A percentile compares a stretch with the other conserved stretches of the same genome.
Conservation (phyloP, 169 alveolate species). For the Plasmodium billcollinsi region DNA sequence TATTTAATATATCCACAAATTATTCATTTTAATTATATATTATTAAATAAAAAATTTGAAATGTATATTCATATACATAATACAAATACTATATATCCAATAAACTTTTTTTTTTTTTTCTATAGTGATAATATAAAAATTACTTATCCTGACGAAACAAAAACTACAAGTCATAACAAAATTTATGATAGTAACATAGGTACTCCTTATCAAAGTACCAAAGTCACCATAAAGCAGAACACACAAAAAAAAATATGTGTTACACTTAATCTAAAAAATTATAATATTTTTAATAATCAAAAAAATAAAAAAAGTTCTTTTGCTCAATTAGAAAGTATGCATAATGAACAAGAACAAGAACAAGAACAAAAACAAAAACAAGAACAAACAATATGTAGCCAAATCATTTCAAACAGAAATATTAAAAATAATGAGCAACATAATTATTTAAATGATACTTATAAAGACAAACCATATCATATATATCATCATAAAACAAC, state of each 20-base stretch:
- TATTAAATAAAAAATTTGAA: conserved; percentile 13
- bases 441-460: not conserved
- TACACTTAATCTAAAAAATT: not conserved
- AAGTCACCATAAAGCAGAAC: not conserved
- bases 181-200: too few relatives aligned
- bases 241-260: not conserved
- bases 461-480: not conserved
- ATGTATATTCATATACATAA: conserved; percentile 17
- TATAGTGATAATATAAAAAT: conserved; percentile 27
- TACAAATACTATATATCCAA: conserved; percentile 8
- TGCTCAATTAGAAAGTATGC: too few relatives aligned
- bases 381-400: too few relatives aligned
- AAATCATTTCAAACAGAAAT: too few relatives aligned
- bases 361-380: too few relatives aligned
- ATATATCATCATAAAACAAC: not conserved
- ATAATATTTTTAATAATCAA: not conserved
- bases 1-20: conserved; percentile 19
- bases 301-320: not conserved
- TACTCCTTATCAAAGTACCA: too few relatives aligned
- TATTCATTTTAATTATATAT: conserved; percentile 25
- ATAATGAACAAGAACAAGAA: too few relatives aligned
- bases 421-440: too few relatives aligned
- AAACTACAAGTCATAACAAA: too few relatives aligned
- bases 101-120: not conserved
- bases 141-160: not conserved